Conservation (phyloP, 192 early-diverging fungal species). For the Neocallimastix lanati region DNA sequence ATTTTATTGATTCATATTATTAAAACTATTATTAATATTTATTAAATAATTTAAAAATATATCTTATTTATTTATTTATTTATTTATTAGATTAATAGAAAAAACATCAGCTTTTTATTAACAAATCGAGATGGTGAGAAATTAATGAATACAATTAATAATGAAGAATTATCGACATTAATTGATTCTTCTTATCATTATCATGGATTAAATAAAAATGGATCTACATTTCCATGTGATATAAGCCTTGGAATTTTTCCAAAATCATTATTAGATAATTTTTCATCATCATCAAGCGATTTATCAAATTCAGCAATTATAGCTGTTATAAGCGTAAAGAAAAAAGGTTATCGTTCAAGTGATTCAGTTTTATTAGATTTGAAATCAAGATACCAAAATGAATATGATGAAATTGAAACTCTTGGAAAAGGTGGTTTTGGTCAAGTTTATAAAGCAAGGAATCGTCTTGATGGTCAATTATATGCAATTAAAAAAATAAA, state of each 20-base stretch:
- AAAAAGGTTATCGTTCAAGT: background rate
- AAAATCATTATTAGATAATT: background rate
- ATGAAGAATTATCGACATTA: background rate
- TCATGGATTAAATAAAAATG: background rate
- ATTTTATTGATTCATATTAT: too few relatives aligned
- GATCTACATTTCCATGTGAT: background rate
- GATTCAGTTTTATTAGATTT: background rate
- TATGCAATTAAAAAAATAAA: conserved; percentile 32
- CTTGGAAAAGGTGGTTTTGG: conserved; percentile 53
- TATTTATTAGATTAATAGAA: background rate
- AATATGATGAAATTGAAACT: conserved; percentile 33
- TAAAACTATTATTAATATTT: too few relatives aligned
- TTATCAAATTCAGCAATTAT: background rate
- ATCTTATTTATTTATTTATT: too few relatives aligned
- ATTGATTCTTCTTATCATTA: background rate
- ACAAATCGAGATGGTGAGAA: background rate
- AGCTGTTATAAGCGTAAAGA: background rate
- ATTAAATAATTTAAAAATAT: too few relatives aligned
- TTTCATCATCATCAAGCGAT: background rate
- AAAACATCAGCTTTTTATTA: background rate
- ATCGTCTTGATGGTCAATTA: conserved; percentile 20
- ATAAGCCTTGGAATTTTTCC: background rate
- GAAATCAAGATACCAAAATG: background rate
- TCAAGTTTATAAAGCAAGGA: conserved; percentile 15
- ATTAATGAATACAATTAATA: background rate